These are phyloP conservation scores for Gastrolobium villosum DNA, from an alignment of 306 rosid species.

Conservation along the genomic window DNA sequence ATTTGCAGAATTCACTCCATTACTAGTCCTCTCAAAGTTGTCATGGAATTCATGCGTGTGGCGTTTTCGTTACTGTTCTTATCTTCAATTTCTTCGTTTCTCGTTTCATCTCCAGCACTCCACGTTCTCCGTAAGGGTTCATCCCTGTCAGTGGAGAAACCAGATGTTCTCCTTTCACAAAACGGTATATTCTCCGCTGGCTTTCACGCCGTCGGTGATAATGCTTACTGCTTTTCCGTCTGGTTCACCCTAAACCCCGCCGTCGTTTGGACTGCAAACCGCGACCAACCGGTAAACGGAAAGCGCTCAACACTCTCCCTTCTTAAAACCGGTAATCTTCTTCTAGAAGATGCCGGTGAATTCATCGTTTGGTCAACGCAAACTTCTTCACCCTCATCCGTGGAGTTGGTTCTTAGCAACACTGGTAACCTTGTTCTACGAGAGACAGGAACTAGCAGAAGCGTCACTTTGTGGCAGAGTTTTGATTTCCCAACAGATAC, in stretches of 20 bases:
- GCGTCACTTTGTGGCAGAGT: slow-evolving; percentile 49
- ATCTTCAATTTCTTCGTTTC: not conserved
- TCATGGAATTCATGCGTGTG: not conserved
- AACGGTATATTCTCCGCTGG: slow-evolving; percentile 49
- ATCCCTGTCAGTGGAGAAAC: slow-evolving; percentile 46
- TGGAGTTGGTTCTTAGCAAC: slow-evolving; percentile 26
- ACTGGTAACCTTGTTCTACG: slow-evolving; percentile 46
- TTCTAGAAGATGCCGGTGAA: slow-evolving; percentile 47
- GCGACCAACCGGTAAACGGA: slow-evolving; percentile 53
- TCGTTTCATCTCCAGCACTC: not conserved
- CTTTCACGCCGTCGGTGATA: slow-evolving; percentile 46
- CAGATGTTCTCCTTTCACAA: slow-evolving; percentile 36
- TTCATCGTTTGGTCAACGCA: slow-evolving; percentile 49
- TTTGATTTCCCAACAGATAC: slow-evolving; percentile 53
- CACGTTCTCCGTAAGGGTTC: slow-evolving; percentile 26
- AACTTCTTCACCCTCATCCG: slow-evolving; percentile 18
- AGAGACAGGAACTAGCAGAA: not conserved
- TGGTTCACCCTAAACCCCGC: slow-evolving; percentile 49
- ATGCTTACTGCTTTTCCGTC: slow-evolving; percentile 56
- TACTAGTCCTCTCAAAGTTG: not conserved
- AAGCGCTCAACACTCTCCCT: slow-evolving; percentile 53
- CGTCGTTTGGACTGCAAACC: slow-evolving; percentile 56
- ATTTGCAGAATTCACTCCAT: not conserved
- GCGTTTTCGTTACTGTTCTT: not conserved
- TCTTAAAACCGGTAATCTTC: slow-evolving; percentile 44